A percentile compares a stretch with the other conserved stretches of the same genome.
phyloP scores from a whole-genome alignment of 352 stramenopile species.

The Ochromonadaceae sp. region DNA sequence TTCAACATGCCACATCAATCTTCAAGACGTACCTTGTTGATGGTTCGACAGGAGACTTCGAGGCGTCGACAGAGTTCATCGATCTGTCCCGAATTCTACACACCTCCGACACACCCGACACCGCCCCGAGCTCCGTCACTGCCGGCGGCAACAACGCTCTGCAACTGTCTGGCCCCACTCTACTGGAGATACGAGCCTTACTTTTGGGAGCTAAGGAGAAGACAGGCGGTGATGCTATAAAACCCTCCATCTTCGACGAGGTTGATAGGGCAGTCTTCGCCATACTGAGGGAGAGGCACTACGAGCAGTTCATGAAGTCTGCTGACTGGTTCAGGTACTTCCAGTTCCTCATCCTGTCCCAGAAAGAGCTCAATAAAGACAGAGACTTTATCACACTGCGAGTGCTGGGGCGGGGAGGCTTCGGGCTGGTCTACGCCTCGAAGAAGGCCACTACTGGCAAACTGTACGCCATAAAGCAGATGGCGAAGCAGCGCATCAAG shows the following conservation, averaged over 20 bases:
- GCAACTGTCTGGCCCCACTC: not conserved
- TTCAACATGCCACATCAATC: no score
- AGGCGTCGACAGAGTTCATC: no score
- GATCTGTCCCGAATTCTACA: not conserved
- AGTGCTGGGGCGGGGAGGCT: conserved; percentile 82
- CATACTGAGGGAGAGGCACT: not conserved
- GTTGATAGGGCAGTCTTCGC: conserved; percentile 15
- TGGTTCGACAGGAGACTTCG: no score
- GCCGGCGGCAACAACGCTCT: not conserved
- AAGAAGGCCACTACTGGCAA: conserved; percentile 81
- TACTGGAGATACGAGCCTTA: not conserved
- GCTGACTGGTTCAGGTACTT: not conserved
- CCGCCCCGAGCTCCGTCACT: not conserved
- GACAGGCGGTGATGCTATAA: not conserved
- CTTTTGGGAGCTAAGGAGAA: not conserved
- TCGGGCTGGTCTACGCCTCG: conserved; percentile 87
- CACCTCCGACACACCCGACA: not conserved
- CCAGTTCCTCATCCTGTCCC: conserved; percentile 58
- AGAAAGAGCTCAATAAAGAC: conserved; percentile 66
- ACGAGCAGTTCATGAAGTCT: not conserved
- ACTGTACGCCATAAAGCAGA: conserved; percentile 78
- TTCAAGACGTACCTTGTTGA: no score
- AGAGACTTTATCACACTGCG: conserved; percentile 88
- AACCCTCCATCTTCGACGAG: not conserved
- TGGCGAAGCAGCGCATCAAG: conserved; percentile 77